phyloP scores from a whole-genome alignment of 495 filamentous ascomycete genomes.

The Neurospora tetrasperma region DNA sequence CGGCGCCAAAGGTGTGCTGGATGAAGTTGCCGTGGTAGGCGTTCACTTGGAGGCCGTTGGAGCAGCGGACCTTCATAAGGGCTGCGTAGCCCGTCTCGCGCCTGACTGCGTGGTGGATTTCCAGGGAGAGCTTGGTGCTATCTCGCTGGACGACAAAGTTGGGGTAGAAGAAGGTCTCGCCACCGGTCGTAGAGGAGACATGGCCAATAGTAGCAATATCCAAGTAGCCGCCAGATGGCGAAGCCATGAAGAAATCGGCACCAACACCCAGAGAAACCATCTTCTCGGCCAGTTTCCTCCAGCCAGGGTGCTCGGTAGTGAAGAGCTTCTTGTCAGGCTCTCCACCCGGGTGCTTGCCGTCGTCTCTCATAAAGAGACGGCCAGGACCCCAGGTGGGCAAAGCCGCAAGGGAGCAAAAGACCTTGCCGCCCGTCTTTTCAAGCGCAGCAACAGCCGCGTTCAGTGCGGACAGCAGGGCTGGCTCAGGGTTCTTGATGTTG shows the following conservation, averaged over 20 bases:
- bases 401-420: conserved; percentile 74
- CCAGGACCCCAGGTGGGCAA: conserved; percentile 88
- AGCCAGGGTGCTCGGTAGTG: conserved; percentile 77
- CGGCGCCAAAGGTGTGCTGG: conserved; percentile 87
- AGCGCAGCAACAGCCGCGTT: conserved; percentile 74
- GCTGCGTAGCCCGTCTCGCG: conserved; percentile 93
- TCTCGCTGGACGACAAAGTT: conserved; percentile 88
- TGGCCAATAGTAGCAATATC: conserved; percentile 90
- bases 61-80: conserved; percentile 97
- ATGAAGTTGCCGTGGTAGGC: conserved; percentile 93
- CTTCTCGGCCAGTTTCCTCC: conserved; percentile 72
- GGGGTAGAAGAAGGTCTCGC: conserved; percentile 91
- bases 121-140: conserved; percentile 67
- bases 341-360: conserved; percentile 72
- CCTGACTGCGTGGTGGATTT: conserved; percentile 80
- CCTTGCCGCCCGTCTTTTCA: conserved; percentile 79
- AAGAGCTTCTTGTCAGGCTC: conserved; percentile 91
- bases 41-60: conserved; percentile 88
- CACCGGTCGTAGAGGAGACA: conserved; percentile 69
- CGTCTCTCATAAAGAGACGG: conserved; percentile 71
- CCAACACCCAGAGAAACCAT: conserved; percentile 85
- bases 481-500: conserved; percentile 76
- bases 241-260: conserved; percentile 86
- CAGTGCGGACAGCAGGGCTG: conserved; percentile 73
- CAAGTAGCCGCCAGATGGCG: conserved; percentile 79